phyloP scores from a whole-genome alignment of 345 rosid species.

The Gossypium mustelinum region DNA sequence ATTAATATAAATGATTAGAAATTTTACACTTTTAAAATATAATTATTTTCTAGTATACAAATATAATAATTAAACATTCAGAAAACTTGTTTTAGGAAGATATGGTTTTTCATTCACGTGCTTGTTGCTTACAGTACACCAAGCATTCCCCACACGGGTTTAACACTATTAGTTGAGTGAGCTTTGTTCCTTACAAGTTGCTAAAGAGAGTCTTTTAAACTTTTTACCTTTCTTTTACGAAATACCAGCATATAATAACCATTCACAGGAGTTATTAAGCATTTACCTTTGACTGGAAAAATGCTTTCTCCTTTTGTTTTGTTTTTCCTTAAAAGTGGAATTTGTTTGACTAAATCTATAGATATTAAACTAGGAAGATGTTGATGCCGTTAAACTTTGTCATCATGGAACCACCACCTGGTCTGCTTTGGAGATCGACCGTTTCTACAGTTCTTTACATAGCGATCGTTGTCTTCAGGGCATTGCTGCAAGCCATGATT shows the following conservation, averaged over 20 bases:
- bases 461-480: constrained; percentile 94
- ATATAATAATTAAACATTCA: too few relatives aligned
- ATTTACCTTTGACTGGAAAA: background rate
- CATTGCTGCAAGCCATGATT: constrained; percentile 38
- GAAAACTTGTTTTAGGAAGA: background rate
- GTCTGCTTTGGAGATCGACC: constrained; percentile 99
- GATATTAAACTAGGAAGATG: constrained; percentile 26
- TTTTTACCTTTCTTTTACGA: background rate
- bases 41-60: too few relatives aligned
- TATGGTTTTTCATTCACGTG: background rate
- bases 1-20: too few relatives aligned
- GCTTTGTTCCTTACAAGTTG: constrained; percentile 9
- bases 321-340: background rate
- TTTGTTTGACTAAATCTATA: background rate
- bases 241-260: constrained; percentile 7
- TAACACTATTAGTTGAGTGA: background rate
- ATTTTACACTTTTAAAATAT: too few relatives aligned
- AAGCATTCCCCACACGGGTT: background rate
- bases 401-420: constrained; percentile 99
- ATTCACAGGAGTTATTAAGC: constrained; percentile 7
- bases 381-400: constrained; percentile 43
- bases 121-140: background rate
- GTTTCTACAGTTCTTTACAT: constrained; percentile 89
- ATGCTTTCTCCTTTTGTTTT: background rate
- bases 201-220: background rate